Evolutionary conservation across 768 basidiomycete genomes (phyloP), one percentile per base, ranked within the genome.

Genomic region (Boletus vinaceobasis): DNA sequence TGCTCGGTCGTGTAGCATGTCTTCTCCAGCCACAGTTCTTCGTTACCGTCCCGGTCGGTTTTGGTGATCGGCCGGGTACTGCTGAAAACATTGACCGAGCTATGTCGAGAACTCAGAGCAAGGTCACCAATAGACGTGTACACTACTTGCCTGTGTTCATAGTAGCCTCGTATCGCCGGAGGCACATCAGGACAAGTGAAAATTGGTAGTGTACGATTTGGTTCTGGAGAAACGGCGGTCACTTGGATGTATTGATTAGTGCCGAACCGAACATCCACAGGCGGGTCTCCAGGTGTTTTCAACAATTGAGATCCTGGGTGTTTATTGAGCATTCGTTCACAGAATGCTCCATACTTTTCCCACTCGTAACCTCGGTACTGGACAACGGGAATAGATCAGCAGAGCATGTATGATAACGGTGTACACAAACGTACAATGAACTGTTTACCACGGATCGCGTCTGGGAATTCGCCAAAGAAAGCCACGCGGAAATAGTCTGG

Each of bases 281-380:
- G 79, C 4, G 94, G 91, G 45, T 95, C 88, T 19, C 86, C 83
- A 35, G 79, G 76, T 2, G 75, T 77, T 65, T 87, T 90, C 44
- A 96, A 72, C 10, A 97, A 71, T 53, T 88, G 88, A 5, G 94
- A 90, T 21, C 85, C 85, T 4, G 90, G 87, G 71, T 93, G 90
- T 68, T 95, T 96, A 70, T 85, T 87, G 50, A 94, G 82, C 85
- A 97, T 90, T 36, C 89, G 78, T 69, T 98, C 93, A 71, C 91
- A 92, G 75, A 90, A 93, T 3, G 88, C 82, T 7, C 86, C 87
- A 57, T 86, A 93, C 64, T 91, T 94, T 73, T 98, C 95, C 93
- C 90, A 93, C 65, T 93, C 93, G 65, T 86, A 90, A 2, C 94
- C 96, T 43, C 96, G 91, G 69, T 95, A 95, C 91, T 93, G 43